Evolutionary conservation across 2,329 filamentous ascomycete genomes (phyloP).

Genomic region (Aureobasidium subglaciale): DNA sequence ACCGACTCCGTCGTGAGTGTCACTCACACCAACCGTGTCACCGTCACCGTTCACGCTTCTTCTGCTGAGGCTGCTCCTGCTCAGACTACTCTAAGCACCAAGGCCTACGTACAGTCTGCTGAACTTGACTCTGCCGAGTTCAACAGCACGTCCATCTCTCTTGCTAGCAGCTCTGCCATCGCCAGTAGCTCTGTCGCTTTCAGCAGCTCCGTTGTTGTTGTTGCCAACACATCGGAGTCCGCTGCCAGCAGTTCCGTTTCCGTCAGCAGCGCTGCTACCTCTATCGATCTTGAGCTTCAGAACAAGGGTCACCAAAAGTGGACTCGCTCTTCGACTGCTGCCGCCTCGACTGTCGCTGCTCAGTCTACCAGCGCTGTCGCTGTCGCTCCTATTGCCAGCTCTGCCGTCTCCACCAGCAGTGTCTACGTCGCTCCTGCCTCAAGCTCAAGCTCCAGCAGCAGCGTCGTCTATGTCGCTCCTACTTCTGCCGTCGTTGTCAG

Average conservation of each 20-base stretch:
- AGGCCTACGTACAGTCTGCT: not conserved
- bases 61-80: conserved; percentile 11
- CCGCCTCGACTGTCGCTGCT: not conserved
- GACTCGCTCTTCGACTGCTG: not conserved
- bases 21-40: conserved; percentile 35
- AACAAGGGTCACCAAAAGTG: conserved; percentile 2
- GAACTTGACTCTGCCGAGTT: not conserved
- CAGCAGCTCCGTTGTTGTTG: conserved; percentile 19
- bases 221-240: too few species aligned
- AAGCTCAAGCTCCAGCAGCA: not conserved
- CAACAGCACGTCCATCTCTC: not conserved
- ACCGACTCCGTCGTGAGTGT: conserved; percentile 27
- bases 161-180: not conserved
- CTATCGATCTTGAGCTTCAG: not conserved
- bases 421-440: not conserved
- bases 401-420: conserved; percentile 9
- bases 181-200: not conserved
- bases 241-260: not conserved
- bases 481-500: conserved; percentile 9
- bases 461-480: conserved; percentile 9
- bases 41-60: conserved; percentile 32
- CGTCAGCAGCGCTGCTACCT: not conserved
- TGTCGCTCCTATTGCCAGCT: not conserved
- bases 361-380: conserved; percentile 1
- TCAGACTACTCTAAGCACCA: conserved; percentile 2